A percentile compares a stretch with the other conserved stretches of the same genome.
Conservation (phyloP, 352 stramenopile species). For the Phytophthora brassicae region DNA sequence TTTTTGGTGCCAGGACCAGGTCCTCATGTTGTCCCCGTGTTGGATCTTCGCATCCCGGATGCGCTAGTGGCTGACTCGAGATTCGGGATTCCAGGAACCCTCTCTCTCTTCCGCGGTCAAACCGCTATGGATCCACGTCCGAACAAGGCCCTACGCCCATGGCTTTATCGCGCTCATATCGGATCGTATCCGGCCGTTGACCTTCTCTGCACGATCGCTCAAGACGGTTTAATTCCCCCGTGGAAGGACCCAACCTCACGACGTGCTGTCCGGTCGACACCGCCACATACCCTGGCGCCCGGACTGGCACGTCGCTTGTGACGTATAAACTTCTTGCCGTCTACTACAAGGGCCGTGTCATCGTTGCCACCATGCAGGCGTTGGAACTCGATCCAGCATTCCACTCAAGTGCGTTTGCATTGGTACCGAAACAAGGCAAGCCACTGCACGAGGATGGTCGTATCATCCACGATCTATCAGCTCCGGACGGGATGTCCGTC, state of each 20-base stretch:
- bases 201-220: neutral
- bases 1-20: neutral
- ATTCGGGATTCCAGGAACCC: conserved; percentile 1
- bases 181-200: neutral
- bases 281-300: conserved; percentile 2
- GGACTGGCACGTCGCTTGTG: neutral
- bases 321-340: neutral
- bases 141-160: conserved; percentile 7
- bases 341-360: conserved; percentile 6
- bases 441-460: conserved; percentile 2
- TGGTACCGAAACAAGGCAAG: conserved; percentile 11
- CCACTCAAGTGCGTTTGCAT: conserved; percentile 9
- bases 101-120: conserved; percentile 4
- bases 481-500: neutral
- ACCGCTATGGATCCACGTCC: neutral
- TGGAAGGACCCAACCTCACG: neutral
- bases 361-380: neutral
- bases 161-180: conserved; percentile 5
- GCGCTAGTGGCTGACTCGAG: neutral
- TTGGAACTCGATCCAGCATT: neutral
- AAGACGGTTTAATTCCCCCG: neutral
- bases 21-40: neutral
- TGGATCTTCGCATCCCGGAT: neutral
- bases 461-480: conserved; percentile 17
- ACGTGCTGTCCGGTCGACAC: neutral